phyloP scores from a whole-genome alignment of 345 rosid species.

The Conringia planisiliqua region DNA sequence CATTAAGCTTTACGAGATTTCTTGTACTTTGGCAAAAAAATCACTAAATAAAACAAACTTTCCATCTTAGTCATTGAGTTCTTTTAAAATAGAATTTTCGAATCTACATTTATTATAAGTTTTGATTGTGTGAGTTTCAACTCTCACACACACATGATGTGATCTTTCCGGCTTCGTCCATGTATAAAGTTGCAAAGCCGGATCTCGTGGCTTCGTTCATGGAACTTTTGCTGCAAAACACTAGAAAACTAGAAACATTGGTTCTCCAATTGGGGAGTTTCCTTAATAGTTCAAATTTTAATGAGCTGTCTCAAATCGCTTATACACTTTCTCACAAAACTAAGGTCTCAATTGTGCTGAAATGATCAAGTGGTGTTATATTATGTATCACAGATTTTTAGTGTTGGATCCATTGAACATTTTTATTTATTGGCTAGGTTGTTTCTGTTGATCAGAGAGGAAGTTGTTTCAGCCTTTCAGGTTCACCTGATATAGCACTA shows the following conservation, averaged over 20 bases:
- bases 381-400: not conserved
- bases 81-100: too few species aligned
- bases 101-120: too few species aligned
- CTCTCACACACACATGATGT: too few species aligned
- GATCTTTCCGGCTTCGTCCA: not conserved
- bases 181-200: not conserved
- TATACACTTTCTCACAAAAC: not conserved
- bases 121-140: too few species aligned
- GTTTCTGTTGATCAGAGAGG: too few species aligned
- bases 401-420: not conserved
- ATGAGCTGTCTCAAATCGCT: not conserved
- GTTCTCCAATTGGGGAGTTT: not conserved
- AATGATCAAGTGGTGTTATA: not conserved
- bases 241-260: not conserved
- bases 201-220: not conserved
- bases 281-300: not conserved
- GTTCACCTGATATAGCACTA: not conserved
- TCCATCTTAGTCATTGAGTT: too few species aligned
- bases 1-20: too few species aligned
- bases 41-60: too few species aligned
- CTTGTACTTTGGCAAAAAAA: too few species aligned
- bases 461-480: too few species aligned
- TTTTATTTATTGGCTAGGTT: too few species aligned
- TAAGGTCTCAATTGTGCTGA: not conserved
- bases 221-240: not conserved